phyloP scores from a whole-genome alignment of 176 grass and related monocot species.

The Metroxylon sagu region DNA sequence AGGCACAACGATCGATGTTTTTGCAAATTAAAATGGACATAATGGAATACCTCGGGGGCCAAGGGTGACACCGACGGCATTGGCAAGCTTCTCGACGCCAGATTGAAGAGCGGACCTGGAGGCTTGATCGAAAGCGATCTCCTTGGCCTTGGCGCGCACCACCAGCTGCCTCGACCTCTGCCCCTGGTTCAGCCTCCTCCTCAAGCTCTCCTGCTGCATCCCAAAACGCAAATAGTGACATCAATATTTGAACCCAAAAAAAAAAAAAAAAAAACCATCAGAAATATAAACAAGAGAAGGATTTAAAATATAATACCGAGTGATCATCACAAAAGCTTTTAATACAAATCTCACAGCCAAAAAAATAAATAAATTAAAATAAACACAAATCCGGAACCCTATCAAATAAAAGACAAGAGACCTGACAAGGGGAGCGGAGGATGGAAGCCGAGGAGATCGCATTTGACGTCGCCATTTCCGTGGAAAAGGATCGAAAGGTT shows the following conservation, averaged over 20 bases:
- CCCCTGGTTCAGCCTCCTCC: constrained; percentile 23
- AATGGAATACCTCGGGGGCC: constrained; percentile 44
- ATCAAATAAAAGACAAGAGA: constrained; percentile 3
- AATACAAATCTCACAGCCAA: not conserved
- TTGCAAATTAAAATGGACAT: not conserved
- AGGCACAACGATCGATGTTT: too few relatives aligned
- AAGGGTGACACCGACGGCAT: constrained; percentile 63
- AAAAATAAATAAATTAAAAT: not conserved
- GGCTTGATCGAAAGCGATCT: constrained; percentile 61
- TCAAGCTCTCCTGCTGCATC: constrained; percentile 20
- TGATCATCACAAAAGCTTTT: too few relatives aligned
- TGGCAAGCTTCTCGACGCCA: constrained; percentile 66
- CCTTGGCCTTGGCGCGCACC: constrained; percentile 43
- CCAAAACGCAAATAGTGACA: not conserved
- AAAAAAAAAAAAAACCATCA: not conserved
- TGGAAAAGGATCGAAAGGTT: not conserved
- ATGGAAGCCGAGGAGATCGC: constrained; percentile 47
- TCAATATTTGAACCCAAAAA: not conserved
- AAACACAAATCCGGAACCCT: not conserved
- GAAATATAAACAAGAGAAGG: not conserved
- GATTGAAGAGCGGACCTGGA: constrained; percentile 44
- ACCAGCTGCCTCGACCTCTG: constrained; percentile 20
- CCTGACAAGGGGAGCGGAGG: constrained; percentile 32
- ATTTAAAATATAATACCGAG: too few relatives aligned
- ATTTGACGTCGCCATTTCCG: constrained; percentile 43